Conservation (phyloP, 495 filamentous ascomycete species). For the Penicillium egyptiacum region DNA sequence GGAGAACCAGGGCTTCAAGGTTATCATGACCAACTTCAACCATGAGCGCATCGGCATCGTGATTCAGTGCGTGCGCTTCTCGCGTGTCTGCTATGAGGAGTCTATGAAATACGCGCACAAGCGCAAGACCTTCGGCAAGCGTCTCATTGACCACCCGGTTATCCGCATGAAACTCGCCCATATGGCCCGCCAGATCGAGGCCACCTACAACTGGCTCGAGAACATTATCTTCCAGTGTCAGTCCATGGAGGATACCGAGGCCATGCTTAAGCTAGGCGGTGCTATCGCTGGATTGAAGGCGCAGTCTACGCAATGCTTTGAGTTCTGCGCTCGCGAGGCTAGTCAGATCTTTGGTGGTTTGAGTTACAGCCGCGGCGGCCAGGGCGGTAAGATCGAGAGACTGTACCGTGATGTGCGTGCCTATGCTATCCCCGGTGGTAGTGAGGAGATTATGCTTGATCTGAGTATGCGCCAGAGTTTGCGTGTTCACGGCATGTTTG, state of each 20-base stretch:
- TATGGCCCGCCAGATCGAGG: conserved; percentile 98
- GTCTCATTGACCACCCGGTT: conserved; percentile 92
- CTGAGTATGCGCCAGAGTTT: conserved; percentile 91
- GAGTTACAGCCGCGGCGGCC: conserved; percentile 88
- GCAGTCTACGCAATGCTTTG: conserved; percentile 87
- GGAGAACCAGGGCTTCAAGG: conserved; percentile 98
- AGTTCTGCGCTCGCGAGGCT: conserved; percentile 95
- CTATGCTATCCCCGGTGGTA: conserved; percentile 95
- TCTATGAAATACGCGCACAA: conserved; percentile 95
- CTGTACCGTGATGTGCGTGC: conserved; percentile 96
- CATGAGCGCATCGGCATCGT: conserved; percentile 98
- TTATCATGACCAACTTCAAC: conserved; percentile 99
- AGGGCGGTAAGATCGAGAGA: conserved; percentile 94
- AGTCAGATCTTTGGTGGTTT: conserved; percentile 97
- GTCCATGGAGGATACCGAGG: conserved; percentile 90
- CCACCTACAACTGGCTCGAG: conserved; percentile 96
- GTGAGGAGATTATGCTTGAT: conserved; percentile 98
- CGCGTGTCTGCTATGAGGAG: conserved; percentile 96
- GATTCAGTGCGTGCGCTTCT: conserved; percentile 94
- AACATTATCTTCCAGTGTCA: conserved; percentile 90
- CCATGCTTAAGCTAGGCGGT: conserved; percentile 92
- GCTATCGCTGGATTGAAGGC: conserved; percentile 94
- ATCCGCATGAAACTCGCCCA: conserved; percentile 97
- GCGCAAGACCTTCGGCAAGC: conserved; percentile 92
- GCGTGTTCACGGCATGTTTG: conserved; percentile 84